Evolutionary conservation across 2,329 filamentous ascomycete genomes (phyloP).

Genomic region (Colletotrichum orbiculare): DNA sequence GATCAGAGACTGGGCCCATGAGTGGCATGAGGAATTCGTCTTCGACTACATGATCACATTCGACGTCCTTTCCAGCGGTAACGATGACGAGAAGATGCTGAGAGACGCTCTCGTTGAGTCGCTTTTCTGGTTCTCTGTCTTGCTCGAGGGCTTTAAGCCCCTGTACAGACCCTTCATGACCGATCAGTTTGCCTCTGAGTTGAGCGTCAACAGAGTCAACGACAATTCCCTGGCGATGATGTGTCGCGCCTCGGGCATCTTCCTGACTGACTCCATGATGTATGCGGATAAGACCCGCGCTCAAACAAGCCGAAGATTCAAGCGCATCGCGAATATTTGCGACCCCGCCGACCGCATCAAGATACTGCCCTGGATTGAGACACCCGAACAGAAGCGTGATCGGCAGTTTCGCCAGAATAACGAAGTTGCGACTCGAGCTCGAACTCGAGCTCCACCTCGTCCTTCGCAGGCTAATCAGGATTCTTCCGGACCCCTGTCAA

Average conservation of each 20-base stretch:
- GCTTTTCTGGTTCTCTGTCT: constrained; percentile 20
- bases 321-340: constrained; percentile 23
- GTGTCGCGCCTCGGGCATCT: constrained; percentile 17
- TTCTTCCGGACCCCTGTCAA: too few species aligned
- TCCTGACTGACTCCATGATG: constrained; percentile 18
- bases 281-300: constrained; percentile 18
- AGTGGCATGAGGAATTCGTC: constrained; percentile 16
- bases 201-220: constrained; percentile 1
- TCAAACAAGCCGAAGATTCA: constrained; percentile 21
- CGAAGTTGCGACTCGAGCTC: too few species aligned
- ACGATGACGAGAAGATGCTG: constrained; percentile 26
- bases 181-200: constrained; percentile 5
- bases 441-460: too few species aligned
- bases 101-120: constrained; percentile 26
- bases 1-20: neutral
- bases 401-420: neutral
- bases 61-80: constrained; percentile 3
- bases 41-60: constrained; percentile 24
- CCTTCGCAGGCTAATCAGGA: too few species aligned
- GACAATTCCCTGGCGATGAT: neutral
- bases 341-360: neutral
- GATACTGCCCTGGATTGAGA: constrained; percentile 13
- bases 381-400: neutral
- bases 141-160: neutral
- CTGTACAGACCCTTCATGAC: constrained; percentile 11